Evolutionary conservation across 2,329 filamentous ascomycete genomes (phyloP).

Genomic region (Ascochyta viciae-villosae): DNA sequence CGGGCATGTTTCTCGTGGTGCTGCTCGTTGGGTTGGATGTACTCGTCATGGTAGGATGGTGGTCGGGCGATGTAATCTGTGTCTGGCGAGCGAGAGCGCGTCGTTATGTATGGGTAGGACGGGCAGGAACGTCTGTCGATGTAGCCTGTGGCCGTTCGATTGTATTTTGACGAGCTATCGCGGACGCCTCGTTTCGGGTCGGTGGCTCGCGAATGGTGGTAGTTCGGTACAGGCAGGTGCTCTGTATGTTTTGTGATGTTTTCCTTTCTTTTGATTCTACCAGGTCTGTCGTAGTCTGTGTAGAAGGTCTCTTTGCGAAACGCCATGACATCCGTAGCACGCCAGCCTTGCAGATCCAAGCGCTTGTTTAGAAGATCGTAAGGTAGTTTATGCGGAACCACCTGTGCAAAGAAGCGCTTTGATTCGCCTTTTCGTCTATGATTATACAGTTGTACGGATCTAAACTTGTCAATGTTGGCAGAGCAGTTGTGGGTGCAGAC

Average conservation of each 20-base stretch:
- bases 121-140: constrained; percentile 2
- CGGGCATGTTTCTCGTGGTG: neutral
- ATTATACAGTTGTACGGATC: neutral
- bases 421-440: neutral
- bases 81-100: neutral
- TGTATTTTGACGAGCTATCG: neutral
- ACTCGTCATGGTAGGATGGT: neutral
- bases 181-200: neutral
- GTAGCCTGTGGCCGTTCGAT: constrained; percentile 7
- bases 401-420: neutral
- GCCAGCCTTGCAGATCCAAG: neutral
- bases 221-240: no score
- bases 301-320: neutral
- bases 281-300: neutral
- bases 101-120: constrained; percentile 2
- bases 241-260: neutral
- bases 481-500: neutral
- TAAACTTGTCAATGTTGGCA: neutral
- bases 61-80: neutral
- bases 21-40: constrained; percentile 1
- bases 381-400: neutral
- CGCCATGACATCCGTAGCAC: neutral
- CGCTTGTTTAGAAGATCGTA: neutral
- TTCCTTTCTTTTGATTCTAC: no score
- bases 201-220: neutral